Evolutionary conservation across 495 filamentous ascomycete species (phyloP).

Genomic region (Podospora comata): DNA sequence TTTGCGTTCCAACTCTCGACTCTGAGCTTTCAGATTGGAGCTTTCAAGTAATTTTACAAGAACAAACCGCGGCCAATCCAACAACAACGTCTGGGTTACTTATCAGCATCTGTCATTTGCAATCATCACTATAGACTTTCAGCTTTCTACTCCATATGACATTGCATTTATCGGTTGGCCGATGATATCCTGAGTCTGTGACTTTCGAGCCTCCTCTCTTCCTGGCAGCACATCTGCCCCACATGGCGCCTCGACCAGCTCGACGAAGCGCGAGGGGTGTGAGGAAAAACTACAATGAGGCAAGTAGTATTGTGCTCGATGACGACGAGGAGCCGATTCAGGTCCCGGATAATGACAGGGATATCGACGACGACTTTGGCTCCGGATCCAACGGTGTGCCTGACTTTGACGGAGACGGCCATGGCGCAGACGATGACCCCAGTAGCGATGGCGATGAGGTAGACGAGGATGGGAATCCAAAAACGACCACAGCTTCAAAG

Average conservation of each 20-base stretch:
- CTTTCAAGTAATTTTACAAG: background rate
- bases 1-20: background rate
- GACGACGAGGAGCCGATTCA: constrained; percentile 28
- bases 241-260: background rate
- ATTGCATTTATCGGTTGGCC: background rate
- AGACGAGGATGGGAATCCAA: constrained; percentile 24
- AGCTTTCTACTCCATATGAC: background rate
- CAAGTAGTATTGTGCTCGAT: constrained; percentile 14
- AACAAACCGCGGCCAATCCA: background rate
- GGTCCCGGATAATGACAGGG: background rate
- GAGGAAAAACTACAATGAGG: constrained; percentile 28
- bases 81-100: background rate
- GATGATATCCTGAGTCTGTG: background rate
- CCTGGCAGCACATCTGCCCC: background rate
- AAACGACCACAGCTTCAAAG: constrained; percentile 16
- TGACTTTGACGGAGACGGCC: constrained; percentile 14
- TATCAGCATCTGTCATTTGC: no score
- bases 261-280: constrained; percentile 24
- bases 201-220: background rate
- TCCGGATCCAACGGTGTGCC: constrained; percentile 5
- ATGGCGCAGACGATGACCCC: constrained; percentile 17
- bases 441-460: constrained; percentile 23
- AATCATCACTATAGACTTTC: no score
- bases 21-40: no score
- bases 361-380: constrained; percentile 27